Base-by-base conservation (phyloP, 805 yeast species). In the Starmerella potacharoeniae region DNA sequence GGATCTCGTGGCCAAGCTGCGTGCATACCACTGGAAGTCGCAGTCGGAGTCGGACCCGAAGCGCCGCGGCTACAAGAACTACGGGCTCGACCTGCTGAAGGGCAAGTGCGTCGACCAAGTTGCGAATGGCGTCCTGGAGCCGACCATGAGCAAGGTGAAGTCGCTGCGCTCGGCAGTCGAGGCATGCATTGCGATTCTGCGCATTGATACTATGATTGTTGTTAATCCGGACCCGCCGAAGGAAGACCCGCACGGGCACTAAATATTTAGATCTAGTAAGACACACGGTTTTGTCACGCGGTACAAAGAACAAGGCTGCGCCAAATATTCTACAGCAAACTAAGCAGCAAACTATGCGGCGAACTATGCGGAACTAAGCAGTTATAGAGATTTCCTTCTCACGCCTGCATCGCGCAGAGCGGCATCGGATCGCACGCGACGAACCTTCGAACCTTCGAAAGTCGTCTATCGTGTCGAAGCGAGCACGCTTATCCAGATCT, bases 171-270 rank as follows among this genome's bases (percentile, higher is more conserved):
- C 95, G 57, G 97, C 98, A 6, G 79, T 93, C 62, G 99, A 93
- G 75, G 99, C 99, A 3, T 93, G 98, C 73, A 83, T 95, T 70
- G 95, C 97, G 37, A 93, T 93, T 60, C 77, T 95, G 65, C 83
- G 99, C 77, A 93, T 93, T 66, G 99, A 93, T 71, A 93, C 99
- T 51, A 90, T 91, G 95, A 91, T 93, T 66, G 86, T 88, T 49
- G 96, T 93, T 59, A 95, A 91, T 65, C 98, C 98, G 11, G 98
- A 93, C 68, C 87, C 84, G 60, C 66, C 66, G 35, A 60, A 66
- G 62, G 95, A 90, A 73, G 96, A 87, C 64, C 90, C 91, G 29
- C 97, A 91, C 68, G 95, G 73, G 54, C 96, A 89, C 71, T 81
- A 69, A 51, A 30, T 13, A 13, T 33, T 10, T 10, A 9, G 8